These are phyloP conservation scores for Aspergillus conjunctus DNA, from an alignment of 495 filamentous ascomycete species.

Conservation along the genomic window DNA sequence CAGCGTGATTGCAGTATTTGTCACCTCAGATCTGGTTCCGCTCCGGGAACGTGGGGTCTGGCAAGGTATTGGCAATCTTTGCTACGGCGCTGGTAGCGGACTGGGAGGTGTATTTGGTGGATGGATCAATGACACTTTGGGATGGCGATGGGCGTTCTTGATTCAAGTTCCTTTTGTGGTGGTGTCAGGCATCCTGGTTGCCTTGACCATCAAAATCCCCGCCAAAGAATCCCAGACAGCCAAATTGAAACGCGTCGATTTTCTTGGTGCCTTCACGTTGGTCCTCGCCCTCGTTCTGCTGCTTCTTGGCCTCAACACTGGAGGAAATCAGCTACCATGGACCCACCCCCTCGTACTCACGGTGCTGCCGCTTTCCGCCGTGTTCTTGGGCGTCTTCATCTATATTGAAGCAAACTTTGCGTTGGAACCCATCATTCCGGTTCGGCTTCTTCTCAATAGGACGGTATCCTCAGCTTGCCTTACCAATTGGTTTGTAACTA, in stretches of 20 bases:
- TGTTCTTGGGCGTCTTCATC: slow-evolving; percentile 55
- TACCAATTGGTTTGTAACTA: slow-evolving; percentile 69
- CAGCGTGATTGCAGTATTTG: slow-evolving; percentile 78
- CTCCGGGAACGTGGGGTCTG: slow-evolving; percentile 78
- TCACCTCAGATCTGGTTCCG: slow-evolving; percentile 81
- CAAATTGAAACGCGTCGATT: slow-evolving; percentile 77
- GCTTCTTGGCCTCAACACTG: slow-evolving; percentile 79
- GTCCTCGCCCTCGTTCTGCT: slow-evolving; percentile 71
- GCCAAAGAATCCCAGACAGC: slow-evolving; percentile 64
- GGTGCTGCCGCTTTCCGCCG: slow-evolving; percentile 64
- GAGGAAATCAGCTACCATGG: slow-evolving; percentile 86
- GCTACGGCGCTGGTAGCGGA: slow-evolving; percentile 72
- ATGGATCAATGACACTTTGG: slow-evolving; percentile 74
- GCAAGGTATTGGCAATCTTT: slow-evolving; percentile 84
- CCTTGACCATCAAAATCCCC: slow-evolving; percentile 70
- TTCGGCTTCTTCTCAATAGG: slow-evolving; percentile 71
- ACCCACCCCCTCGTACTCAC: slow-evolving; percentile 75
- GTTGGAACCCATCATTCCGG: slow-evolving; percentile 79
- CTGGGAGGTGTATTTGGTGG: slow-evolving; percentile 68
- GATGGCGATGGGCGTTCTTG: slow-evolving; percentile 78
- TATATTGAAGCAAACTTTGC: slow-evolving; percentile 70
- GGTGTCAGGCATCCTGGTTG: slow-evolving; percentile 66
- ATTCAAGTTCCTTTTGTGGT: slow-evolving; percentile 71
- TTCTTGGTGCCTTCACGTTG: slow-evolving; percentile 70
- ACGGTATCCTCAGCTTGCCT: slow-evolving; percentile 75